A percentile compares a stretch with the other conserved stretches of the same genome.
phyloP scores from a whole-genome alignment of 441 rosid species.

The Erodium moschatum region DNA sequence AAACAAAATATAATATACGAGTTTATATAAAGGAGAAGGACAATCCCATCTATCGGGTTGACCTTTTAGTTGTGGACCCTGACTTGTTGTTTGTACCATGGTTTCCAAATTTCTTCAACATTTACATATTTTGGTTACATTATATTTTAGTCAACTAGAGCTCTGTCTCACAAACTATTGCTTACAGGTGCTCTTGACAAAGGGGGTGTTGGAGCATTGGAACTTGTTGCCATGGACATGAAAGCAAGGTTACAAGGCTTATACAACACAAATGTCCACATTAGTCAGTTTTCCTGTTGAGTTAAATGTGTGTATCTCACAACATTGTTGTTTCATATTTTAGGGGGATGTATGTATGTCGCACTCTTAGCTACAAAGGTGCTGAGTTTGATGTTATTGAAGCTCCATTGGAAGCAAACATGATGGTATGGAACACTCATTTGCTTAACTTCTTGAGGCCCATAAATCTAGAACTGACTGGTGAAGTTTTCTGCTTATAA shows the following conservation, averaged over 20 bases:
- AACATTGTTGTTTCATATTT: slow-evolving; percentile 23
- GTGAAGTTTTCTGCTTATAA: background rate
- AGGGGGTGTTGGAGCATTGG: slow-evolving; percentile 97
- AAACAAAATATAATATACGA: no score
- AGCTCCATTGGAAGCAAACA: slow-evolving; percentile 78
- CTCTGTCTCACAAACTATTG: slow-evolving; percentile 13
- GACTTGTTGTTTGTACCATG: background rate
- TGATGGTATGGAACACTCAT: slow-evolving; percentile 55
- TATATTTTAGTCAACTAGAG: slow-evolving; percentile 3
- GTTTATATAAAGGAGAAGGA: background rate
- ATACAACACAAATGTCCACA: slow-evolving; percentile 6
- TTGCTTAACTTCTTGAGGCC: slow-evolving; percentile 15
- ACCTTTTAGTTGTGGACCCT: background rate
- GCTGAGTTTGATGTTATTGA: slow-evolving; percentile 89
- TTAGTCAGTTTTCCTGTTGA: slow-evolving; percentile 3
- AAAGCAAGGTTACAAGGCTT: slow-evolving; percentile 72
- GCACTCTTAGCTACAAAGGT: slow-evolving; percentile 95
- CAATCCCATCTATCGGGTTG: background rate
- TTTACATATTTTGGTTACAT: background rate
- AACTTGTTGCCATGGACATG: slow-evolving; percentile 99
- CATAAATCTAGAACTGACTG: slow-evolving; percentile 6
- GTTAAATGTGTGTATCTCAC: slow-evolving; percentile 12
- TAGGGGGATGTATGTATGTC: slow-evolving; percentile 99
- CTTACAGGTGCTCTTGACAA: slow-evolving; percentile 87
- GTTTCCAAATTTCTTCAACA: background rate